Base-by-base conservation (phyloP, 192 early-diverging fungal species). In the Glomus cerebriforme region DNA sequence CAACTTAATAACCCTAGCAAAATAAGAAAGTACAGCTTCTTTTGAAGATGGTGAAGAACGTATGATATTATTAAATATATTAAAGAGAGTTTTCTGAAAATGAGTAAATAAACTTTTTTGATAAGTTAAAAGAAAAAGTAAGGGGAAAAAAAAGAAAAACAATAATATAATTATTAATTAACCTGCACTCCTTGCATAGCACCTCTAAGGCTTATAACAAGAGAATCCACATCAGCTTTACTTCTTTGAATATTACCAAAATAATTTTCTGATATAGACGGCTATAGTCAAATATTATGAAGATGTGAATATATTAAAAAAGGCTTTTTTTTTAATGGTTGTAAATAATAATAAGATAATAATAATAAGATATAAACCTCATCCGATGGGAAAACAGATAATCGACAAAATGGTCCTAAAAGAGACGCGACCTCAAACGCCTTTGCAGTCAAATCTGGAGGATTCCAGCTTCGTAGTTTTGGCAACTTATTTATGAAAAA, bases 401-500 rank as follows among this genome's bases (percentile, higher is more conserved):
- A 69, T 59, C 81, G 82, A 73, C 94, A 90, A 62, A 94, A 94
- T 12, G 92, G 93, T 3, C 95, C 95, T 1, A 96, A 83, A 37
- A 95, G 80, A n/a, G 92, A 90, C 13, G 87, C 63, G 4, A 88
- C 71, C 75, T 94, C 93, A 19, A 94, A 79, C 27, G 77, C 85
- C 31, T 82, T 82, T 0, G 92, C 90, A 8, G 81, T 84, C 0
- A 81, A 73, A 75, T 88, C 83, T 7, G 83, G 63, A 12, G 92
- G 92, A 75, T 91, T 86, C 83, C 90, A 94, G 47, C 84, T 86
- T 26, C 80, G 71, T 37, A 87, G 60, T 60, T 37, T 72, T 37
- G 79, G 45, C n/a, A 83, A 39, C 79, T 79, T 71, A 67, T 58
- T 37, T 68, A 35, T 0, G 81, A 47, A 13, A 62, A 34, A 49